Base-by-base conservation (phyloP, 495 filamentous ascomycete species). In the Penicillium waksmanii region DNA sequence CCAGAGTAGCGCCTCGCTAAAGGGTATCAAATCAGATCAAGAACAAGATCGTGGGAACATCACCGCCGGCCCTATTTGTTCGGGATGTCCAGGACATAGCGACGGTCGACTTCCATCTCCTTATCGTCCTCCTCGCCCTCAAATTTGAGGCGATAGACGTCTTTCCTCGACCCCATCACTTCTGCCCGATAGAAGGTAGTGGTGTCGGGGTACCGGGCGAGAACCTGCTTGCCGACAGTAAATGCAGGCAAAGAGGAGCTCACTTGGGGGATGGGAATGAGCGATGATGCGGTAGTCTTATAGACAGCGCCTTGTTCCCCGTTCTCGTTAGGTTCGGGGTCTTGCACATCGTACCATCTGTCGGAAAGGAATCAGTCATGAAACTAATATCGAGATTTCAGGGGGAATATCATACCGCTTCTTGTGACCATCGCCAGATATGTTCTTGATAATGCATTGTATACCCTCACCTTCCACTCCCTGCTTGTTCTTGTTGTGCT, bases 121-220 rank as follows among this genome's bases (percentile, higher is more conserved):
- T 88, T 88, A 53, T 87, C 89, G 63, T 90, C 90, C 66, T 93
- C 90, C 67, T 96, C 92, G 11, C 90, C 90, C 69, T 96, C 92
- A 58, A 96, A 96, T 59, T 90, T 86, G 59, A 96, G 77, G 44
- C 83, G 76, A 56, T 85, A 88, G 47, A 76, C 77, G 51, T 85
- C 84, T 61, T 87, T 86, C 63, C 88, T 86, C 10, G 71, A 64
- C 0, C 87, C 87, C 80, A 92, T 93, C 17, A 98, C 94, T 62
- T 97, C 93, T 11, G 96, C 95, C 66, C 91, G 88, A 72, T 99
- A 99, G 67, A 99, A 99, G 0, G 94, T 97, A 2, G 95, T 97
- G 10, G 96, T 99, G 56, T 92, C 89, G 0, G 92, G 92, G 67
- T 96, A 96, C 40, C 91, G 77, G 0, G 92, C 92, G 53, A 96